Conservation (phyloP, 1,284 basidiomycete genomes). For the Ganoderma leucocontextum region DNA sequence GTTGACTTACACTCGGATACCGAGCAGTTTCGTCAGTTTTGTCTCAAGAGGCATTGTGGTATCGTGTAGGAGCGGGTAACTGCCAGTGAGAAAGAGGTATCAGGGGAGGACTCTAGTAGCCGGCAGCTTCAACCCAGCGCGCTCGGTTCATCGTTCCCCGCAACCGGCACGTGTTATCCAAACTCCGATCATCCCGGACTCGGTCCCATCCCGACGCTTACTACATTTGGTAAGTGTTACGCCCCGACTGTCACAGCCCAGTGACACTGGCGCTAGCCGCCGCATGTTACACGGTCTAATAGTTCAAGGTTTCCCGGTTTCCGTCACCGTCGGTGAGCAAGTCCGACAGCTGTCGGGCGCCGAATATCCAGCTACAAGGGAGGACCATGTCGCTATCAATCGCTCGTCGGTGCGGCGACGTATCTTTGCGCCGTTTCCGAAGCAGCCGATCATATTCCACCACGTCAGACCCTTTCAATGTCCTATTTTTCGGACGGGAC, state of each 20-base stretch:
- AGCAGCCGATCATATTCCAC: conserved; percentile 11
- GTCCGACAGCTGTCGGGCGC: background rate
- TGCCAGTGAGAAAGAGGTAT: background rate
- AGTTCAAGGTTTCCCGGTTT: background rate
- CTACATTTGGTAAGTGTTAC: background rate
- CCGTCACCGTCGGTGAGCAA: background rate
- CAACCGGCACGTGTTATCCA: conserved; percentile 14
- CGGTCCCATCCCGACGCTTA: background rate
- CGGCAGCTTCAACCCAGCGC: background rate
- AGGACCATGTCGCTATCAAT: conserved; percentile 1
- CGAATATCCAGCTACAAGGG: background rate
- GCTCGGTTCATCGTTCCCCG: background rate
- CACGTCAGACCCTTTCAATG: conserved; percentile 47
- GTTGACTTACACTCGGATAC: conserved; percentile 60
- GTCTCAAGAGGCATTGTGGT: conserved; percentile 42
- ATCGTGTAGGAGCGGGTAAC: background rate
- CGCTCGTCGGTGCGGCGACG: background rate
- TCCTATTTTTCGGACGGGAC: conserved; percentile 79
- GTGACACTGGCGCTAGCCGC: too few relatives aligned
- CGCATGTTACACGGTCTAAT: too few relatives aligned
- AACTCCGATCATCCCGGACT: conserved; percentile 4
- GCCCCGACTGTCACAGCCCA: background rate
- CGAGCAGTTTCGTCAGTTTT: conserved; percentile 59
- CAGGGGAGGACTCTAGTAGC: background rate
- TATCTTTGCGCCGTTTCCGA: conserved; percentile 1